phyloP scores from a whole-genome alignment of 345 rosid species.

The Acer campestre region DNA sequence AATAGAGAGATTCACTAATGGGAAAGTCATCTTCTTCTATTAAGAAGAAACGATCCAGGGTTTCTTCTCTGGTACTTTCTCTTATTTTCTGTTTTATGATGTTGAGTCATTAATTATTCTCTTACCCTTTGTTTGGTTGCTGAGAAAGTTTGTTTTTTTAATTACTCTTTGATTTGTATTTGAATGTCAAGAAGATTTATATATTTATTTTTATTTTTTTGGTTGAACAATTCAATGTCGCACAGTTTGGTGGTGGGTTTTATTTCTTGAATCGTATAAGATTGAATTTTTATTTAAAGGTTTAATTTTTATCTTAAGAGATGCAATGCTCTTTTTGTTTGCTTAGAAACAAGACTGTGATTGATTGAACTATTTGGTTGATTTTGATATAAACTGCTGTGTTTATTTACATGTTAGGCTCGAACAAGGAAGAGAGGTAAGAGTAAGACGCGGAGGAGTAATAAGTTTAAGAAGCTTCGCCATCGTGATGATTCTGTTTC shows the following conservation, averaged over 20 bases:
- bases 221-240: background rate
- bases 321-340: background rate
- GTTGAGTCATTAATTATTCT: background rate
- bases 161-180: background rate
- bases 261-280: background rate
- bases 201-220: background rate
- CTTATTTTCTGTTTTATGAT: background rate
- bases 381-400: constrained; percentile 12
- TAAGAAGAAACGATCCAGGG: constrained; percentile 52
- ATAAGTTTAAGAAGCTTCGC: constrained; percentile 57
- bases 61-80: constrained; percentile 46
- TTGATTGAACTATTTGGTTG: background rate
- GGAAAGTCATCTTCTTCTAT: constrained; percentile 48
- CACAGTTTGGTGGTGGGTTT: background rate
- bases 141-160: background rate
- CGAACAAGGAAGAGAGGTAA: constrained; percentile 55
- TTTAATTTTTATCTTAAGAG: background rate
- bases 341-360: background rate
- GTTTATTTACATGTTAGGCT: constrained; percentile 38
- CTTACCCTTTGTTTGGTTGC: constrained; percentile 5
- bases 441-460: constrained; percentile 35
- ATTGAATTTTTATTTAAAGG: no score
- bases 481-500: constrained; percentile 39
- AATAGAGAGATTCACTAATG: constrained; percentile 23
- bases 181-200: background rate